A percentile compares a stretch with the other conserved stretches of the same genome.
Conservation (phyloP, 2,329 filamentous ascomycete species). For the Colletotrichum camelliae region DNA sequence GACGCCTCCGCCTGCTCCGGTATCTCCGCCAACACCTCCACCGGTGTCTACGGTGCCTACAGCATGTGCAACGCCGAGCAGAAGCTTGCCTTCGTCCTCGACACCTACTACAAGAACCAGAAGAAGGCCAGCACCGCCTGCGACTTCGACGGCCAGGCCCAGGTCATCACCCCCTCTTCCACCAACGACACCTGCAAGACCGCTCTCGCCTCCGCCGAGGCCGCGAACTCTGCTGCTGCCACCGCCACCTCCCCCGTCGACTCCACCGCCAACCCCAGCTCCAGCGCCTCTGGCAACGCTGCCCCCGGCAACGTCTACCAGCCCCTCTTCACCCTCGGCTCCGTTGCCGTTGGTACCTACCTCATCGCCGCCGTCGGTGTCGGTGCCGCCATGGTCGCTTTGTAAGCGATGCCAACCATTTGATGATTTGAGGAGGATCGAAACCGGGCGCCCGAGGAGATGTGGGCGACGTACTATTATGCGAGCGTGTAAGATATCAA, state of each 20-base stretch:
- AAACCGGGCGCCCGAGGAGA: neutral
- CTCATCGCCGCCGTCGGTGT: slow-evolving; percentile 55
- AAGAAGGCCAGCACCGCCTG: slow-evolving; percentile 65
- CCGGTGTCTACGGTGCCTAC: slow-evolving; percentile 77
- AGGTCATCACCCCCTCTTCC: slow-evolving; percentile 52
- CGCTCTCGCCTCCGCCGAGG: slow-evolving; percentile 68
- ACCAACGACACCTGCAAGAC: slow-evolving; percentile 59
- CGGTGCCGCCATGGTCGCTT: slow-evolving; percentile 58
- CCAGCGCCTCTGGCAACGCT: slow-evolving; percentile 15
- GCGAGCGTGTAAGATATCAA: slow-evolving; percentile 21
- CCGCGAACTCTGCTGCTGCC: slow-evolving; percentile 52
- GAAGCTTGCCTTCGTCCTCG: slow-evolving; percentile 76
- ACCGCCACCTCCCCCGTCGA: slow-evolving; percentile 48
- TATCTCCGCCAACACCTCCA: slow-evolving; percentile 70
- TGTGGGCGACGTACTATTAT: neutral
- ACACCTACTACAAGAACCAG: slow-evolving; percentile 72
- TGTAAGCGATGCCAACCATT: slow-evolving; percentile 44
- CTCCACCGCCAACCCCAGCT: slow-evolving; percentile 30
- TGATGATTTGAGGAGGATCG: slow-evolving; percentile 9
- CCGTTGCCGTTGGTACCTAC: slow-evolving; percentile 55
- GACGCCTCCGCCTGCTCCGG: slow-evolving; percentile 65
- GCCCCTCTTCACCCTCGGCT: slow-evolving; percentile 49
- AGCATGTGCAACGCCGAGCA: slow-evolving; percentile 75
- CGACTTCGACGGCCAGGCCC: slow-evolving; percentile 72
- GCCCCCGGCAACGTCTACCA: slow-evolving; percentile 39